A percentile compares a stretch with the other conserved stretches of the same genome.
These are phyloP conservation scores for Pigoraptor vietnamica DNA, from an alignment of 78 protist species.

Conservation along the genomic window DNA sequence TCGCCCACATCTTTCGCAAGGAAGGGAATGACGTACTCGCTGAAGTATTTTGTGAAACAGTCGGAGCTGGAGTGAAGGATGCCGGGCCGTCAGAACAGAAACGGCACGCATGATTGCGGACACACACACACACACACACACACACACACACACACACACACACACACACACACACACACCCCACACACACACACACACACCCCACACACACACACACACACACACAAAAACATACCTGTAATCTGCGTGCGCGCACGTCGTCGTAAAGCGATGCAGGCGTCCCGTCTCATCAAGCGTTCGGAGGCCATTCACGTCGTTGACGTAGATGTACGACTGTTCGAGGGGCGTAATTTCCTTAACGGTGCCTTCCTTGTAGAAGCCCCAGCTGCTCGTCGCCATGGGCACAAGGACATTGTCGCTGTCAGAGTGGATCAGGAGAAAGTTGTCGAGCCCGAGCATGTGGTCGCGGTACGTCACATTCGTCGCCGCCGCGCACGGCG, in stretches of 20 bases:
- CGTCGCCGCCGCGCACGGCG: background rate
- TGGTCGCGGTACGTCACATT: slow-evolving; percentile 54
- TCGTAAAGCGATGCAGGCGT: background rate
- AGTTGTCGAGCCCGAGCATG: slow-evolving; percentile 27
- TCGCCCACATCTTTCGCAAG: background rate
- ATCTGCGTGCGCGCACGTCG: background rate
- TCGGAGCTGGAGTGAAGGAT: background rate
- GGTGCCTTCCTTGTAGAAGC: background rate
- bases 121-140: too few species aligned
- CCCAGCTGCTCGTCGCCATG: slow-evolving; percentile 23
- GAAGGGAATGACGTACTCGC: background rate
- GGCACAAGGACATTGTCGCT: slow-evolving; percentile 47
- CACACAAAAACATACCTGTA: background rate
- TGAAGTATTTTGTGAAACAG: background rate
- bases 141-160: too few species aligned
- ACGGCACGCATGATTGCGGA: too few species aligned
- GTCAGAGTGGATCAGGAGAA: slow-evolving; percentile 34
- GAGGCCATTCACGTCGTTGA: background rate
- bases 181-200: too few species aligned
- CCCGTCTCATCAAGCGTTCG: background rate
- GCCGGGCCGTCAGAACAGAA: background rate
- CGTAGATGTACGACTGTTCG: background rate
- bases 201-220: background rate
- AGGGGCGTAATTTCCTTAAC: background rate
- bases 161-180: too few species aligned